phyloP scores from a whole-genome alignment of 345 rosid genomes.

The Isatis tinctoria region DNA sequence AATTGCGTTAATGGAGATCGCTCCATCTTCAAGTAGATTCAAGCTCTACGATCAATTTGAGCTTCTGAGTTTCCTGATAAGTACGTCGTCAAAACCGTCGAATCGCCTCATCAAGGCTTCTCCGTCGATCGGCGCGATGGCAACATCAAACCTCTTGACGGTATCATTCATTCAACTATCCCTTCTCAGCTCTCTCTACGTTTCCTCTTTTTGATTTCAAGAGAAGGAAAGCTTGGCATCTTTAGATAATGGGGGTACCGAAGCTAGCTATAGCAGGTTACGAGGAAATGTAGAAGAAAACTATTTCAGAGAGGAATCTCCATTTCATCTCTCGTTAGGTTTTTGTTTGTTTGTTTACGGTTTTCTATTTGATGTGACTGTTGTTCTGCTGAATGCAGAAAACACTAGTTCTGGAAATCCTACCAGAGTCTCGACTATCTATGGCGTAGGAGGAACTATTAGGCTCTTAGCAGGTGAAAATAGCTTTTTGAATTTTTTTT shows the following conservation, averaged over 20 bases:
- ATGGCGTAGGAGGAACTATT: constrained; percentile 88
- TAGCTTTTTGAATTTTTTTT: not conserved
- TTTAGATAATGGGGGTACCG: not conserved
- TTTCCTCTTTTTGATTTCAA: not conserved
- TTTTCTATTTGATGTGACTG: not conserved
- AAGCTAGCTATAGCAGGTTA: not conserved
- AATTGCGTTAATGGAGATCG: constrained; percentile 39
- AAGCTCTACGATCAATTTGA: constrained; percentile 64
- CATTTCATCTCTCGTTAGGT: constrained; percentile 3
- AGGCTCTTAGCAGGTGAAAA: constrained; percentile 72
- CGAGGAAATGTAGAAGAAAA: not conserved
- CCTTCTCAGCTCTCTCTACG: not conserved
- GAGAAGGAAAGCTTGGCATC: not conserved
- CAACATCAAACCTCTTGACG: constrained; percentile 46
- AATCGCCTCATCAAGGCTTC: constrained; percentile 66
- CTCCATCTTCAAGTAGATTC: constrained; percentile 44
- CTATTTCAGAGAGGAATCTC: not conserved
- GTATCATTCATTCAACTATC: constrained; percentile 26
- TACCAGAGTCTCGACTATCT: constrained; percentile 48
- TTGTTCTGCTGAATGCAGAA: constrained; percentile 33
- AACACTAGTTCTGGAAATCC: constrained; percentile 40
- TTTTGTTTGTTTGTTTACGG: not conserved
- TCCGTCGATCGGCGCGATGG: constrained; percentile 68
- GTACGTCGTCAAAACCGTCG: constrained; percentile 63
- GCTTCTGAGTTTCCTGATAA: constrained; percentile 64